These are phyloP conservation scores for Epichloe brachyelytri DNA, from an alignment of 2,329 filamentous ascomycete genomes.

Conservation along the genomic window DNA sequence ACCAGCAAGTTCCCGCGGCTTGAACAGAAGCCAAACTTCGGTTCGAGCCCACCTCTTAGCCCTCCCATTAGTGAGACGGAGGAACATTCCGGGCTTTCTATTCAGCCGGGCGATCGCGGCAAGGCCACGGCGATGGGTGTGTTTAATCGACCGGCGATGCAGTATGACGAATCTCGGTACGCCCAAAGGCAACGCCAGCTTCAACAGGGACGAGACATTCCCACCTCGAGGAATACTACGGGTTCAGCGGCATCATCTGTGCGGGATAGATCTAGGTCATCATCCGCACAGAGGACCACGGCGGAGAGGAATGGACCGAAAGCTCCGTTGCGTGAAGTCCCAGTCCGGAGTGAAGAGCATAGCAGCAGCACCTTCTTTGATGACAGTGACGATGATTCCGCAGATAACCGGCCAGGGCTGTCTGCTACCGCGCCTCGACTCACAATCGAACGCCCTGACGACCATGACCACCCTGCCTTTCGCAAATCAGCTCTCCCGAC, in stretches of 20 bases:
- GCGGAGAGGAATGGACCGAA: conserved; percentile 20
- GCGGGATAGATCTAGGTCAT: conserved; percentile 32
- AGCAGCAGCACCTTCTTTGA: conserved; percentile 28
- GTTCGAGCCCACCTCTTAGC: conserved; percentile 27
- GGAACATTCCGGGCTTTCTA: conserved; percentile 49
- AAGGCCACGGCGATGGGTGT: conserved; percentile 61
- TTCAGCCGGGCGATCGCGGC: conserved; percentile 64
- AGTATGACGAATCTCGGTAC: conserved; percentile 78
- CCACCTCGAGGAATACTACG: conserved; percentile 31
- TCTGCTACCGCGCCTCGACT: conserved; percentile 21
- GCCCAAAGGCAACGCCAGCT: conserved; percentile 71
- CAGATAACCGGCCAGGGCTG: conserved; percentile 4
- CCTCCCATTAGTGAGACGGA: conserved; percentile 57
- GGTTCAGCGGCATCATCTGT: conserved; percentile 31
- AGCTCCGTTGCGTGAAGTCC: conserved; percentile 14
- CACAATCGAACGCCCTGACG: conserved; percentile 33
- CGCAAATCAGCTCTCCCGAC: conserved; percentile 31
- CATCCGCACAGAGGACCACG: conserved; percentile 26
- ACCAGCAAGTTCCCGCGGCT: conserved; percentile 23
- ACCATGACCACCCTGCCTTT: conserved; percentile 42
- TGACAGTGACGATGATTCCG: conserved; percentile 28
- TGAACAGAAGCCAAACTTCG: conserved; percentile 20
- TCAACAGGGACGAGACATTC: conserved; percentile 59
- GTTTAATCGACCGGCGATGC: conserved; percentile 56
- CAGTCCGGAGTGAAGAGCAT: conserved; percentile 20